Conservation (phyloP, 2,329 filamentous ascomycete genomes). For the Trichoderma sp. region DNA sequence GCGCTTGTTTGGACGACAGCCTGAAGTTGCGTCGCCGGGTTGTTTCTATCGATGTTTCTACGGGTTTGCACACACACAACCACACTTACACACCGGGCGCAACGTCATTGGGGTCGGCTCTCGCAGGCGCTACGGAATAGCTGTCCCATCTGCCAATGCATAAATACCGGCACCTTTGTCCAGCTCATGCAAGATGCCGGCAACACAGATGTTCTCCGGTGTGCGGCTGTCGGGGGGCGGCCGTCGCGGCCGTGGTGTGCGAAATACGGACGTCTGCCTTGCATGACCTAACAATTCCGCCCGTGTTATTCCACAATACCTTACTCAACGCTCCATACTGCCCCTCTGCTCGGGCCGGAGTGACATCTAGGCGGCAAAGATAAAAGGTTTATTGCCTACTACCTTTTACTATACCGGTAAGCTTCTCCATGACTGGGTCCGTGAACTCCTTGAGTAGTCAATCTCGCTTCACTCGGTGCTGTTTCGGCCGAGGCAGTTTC, state of each 20-base stretch:
- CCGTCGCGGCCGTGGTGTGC: neutral
- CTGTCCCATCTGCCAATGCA: neutral
- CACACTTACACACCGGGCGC: neutral
- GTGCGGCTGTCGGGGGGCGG: neutral
- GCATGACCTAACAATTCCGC: neutral
- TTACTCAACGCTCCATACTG: no score
- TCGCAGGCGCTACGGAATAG: neutral
- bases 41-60: neutral
- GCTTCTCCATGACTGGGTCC: neutral
- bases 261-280: neutral
- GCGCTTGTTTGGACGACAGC: neutral
- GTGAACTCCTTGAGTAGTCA: neutral
- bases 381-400: neutral
- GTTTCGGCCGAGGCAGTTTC: neutral
- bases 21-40: neutral
- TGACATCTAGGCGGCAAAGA: neutral
- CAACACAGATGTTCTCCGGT: neutral
- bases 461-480: slow-evolving; percentile 8
- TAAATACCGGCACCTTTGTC: neutral
- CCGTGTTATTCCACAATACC: neutral
- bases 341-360: neutral
- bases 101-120: neutral
- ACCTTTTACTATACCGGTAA: neutral
- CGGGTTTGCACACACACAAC: neutral
- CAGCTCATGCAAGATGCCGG: neutral